Conservation (phyloP, 805 yeast species). For the Candida tibetensis region DNA sequence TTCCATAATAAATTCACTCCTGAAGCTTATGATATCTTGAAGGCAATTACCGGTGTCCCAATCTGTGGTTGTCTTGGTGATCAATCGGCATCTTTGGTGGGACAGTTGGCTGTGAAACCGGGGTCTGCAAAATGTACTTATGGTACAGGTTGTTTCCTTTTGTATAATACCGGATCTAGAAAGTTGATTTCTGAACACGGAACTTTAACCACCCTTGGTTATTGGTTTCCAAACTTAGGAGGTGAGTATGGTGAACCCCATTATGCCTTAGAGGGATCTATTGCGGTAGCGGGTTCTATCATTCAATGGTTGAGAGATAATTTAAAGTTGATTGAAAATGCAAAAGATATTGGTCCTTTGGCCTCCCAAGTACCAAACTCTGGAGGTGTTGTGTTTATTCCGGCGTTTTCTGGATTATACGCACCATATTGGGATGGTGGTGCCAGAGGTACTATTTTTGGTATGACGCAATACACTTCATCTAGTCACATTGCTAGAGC, state of each 20-base stretch:
- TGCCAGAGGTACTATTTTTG: conserved; percentile 89
- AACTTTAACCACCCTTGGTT: conserved; percentile 84
- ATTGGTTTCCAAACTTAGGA: conserved; percentile 72
- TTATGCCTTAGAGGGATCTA: conserved; percentile 91
- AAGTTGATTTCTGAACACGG: conserved; percentile 76
- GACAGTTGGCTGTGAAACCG: conserved; percentile 78
- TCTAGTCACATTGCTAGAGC: conserved; percentile 91
- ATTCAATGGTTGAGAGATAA: conserved; percentile 94
- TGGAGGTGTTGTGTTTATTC: conserved; percentile 92
- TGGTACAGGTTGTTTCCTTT: conserved; percentile 91
- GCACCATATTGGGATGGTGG: conserved; percentile 96
- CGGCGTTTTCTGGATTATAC: conserved; percentile 90
- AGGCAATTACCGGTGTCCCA: conserved; percentile 59
- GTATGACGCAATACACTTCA: conserved; percentile 90
- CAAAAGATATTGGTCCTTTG: conserved; percentile 86
- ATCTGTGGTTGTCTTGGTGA: conserved; percentile 91
- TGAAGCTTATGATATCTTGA: conserved; percentile 49
- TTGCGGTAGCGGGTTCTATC: conserved; percentile 93
- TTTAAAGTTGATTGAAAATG: conserved; percentile 72
- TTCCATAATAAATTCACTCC: conserved; percentile 50
- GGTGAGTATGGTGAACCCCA: conserved; percentile 59
- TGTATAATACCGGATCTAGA: conserved; percentile 79
- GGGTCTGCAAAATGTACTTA: conserved; percentile 95
- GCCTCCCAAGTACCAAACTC: conserved; percentile 78
- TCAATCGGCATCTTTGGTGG: conserved; percentile 90